A percentile compares a stretch with the other conserved stretches of the same genome.
Conservation (phyloP, 108 stramenopile species). For the Bacterosira constricta region DNA sequence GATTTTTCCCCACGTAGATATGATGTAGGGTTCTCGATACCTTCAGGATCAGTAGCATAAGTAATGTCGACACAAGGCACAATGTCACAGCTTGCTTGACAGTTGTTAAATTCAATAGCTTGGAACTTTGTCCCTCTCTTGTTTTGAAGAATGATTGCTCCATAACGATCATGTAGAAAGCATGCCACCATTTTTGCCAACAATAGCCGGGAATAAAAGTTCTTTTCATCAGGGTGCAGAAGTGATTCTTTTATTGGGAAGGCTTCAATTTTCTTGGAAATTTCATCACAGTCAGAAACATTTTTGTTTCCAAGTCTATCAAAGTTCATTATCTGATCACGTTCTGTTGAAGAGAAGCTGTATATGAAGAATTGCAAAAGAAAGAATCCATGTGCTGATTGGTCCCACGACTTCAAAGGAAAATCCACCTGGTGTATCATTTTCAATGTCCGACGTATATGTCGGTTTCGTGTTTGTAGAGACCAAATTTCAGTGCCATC, state of each 20-base stretch:
- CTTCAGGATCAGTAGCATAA: slow-evolving; percentile 32
- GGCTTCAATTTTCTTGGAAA: not conserved
- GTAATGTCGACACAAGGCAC: slow-evolving; percentile 24
- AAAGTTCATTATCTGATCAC: not conserved
- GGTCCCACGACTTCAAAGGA: slow-evolving; percentile 1
- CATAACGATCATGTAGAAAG: slow-evolving; percentile 1
- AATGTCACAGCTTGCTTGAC: not conserved
- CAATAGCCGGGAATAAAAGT: slow-evolving; percentile 22
- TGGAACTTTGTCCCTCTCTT: slow-evolving; percentile 29
- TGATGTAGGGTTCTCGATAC: slow-evolving; percentile 12
- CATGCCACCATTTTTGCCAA: slow-evolving; percentile 15
- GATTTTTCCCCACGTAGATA: slow-evolving; percentile 23
- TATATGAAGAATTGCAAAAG: slow-evolving; percentile 16
- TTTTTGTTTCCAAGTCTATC: too few relatives aligned
- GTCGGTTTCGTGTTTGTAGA: slow-evolving; percentile 1
- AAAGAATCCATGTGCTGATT: slow-evolving; percentile 1
- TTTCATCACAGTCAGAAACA: not conserved
- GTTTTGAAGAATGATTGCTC: slow-evolving; percentile 26
- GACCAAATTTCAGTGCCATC: not conserved
- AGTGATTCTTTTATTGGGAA: not conserved
- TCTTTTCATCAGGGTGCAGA: not conserved
- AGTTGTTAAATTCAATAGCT: slow-evolving; percentile 27
- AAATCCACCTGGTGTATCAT: not conserved
- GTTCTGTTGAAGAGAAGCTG: slow-evolving; percentile 26
- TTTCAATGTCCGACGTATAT: slow-evolving; percentile 20